phyloP scores from a whole-genome alignment of 2,329 filamentous ascomycete genomes.

The Xylariaceae sp. region DNA sequence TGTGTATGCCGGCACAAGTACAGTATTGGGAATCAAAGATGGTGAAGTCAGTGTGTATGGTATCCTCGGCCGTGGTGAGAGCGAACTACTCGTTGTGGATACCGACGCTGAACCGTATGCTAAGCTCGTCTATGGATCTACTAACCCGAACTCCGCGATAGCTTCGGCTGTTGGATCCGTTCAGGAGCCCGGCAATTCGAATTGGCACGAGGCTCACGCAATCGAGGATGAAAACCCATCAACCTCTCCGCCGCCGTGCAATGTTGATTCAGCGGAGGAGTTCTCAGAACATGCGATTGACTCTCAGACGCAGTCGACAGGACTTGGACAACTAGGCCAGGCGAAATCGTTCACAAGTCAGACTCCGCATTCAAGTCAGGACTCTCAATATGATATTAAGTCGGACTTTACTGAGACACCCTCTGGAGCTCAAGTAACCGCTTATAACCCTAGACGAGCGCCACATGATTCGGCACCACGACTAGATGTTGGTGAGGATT shows the following conservation, averaged over 20 bases:
- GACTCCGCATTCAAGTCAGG: constrained; percentile 5
- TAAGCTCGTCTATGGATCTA: constrained; percentile 41
- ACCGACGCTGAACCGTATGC: constrained; percentile 46
- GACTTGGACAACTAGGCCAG: not conserved
- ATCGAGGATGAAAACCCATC: not conserved
- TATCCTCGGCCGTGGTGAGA: constrained; percentile 66
- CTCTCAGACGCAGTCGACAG: not conserved
- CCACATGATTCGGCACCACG: not conserved
- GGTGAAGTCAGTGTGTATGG: constrained; percentile 69
- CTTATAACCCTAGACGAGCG: not conserved
- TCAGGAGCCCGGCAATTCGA: not conserved
- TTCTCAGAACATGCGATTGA: not conserved
- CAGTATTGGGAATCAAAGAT: constrained; percentile 63
- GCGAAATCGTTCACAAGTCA: constrained; percentile 1
- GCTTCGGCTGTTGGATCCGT: constrained; percentile 7
- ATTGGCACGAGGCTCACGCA: not conserved
- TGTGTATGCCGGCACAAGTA: constrained; percentile 71
- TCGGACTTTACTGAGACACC: not conserved
- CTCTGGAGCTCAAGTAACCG: not conserved
- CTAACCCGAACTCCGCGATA: constrained; percentile 18
- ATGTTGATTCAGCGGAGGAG: not conserved
- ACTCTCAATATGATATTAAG: not conserved
- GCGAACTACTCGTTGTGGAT: constrained; percentile 67
- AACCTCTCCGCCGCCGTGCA: not conserved
- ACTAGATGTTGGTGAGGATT: not conserved